Conservation (phyloP, 441 rosid species). For the Hypseocharis bilobata region DNA sequence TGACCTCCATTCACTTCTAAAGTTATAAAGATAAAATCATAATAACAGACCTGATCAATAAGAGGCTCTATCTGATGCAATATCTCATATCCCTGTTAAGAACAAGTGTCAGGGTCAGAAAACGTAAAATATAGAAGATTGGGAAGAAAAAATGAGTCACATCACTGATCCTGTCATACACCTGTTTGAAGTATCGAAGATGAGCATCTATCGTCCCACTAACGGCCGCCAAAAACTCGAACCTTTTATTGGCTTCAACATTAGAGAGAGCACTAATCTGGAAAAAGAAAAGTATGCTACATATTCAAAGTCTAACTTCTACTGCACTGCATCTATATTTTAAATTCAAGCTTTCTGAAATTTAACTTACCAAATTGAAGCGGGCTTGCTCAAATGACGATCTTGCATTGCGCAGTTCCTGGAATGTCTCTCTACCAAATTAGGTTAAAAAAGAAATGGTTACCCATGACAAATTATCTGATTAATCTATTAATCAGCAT, state of each 20-base stretch:
- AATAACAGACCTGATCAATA: slow-evolving; percentile 67
- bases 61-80: slow-evolving; percentile 99
- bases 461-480: slow-evolving; percentile 22
- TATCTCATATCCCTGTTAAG: slow-evolving; percentile 68
- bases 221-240: slow-evolving; percentile 93
- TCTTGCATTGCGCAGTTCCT: slow-evolving; percentile 93
- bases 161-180: slow-evolving; percentile 18
- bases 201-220: slow-evolving; percentile 99
- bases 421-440: slow-evolving; percentile 22
- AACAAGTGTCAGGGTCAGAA: slow-evolving; percentile 21
- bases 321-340: slow-evolving; percentile 2
- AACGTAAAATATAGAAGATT: slow-evolving; percentile 15
- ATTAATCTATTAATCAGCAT: slow-evolving; percentile 14
- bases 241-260: slow-evolving; percentile 96
- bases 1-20: background rate
- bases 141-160: slow-evolving; percentile 7
- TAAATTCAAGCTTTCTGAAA: slow-evolving; percentile 6
- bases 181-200: slow-evolving; percentile 96
- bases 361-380: slow-evolving; percentile 62
- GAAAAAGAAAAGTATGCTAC: slow-evolving; percentile 15
- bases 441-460: slow-evolving; percentile 17
- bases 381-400: slow-evolving; percentile 92
- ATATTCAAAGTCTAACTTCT: slow-evolving; percentile 3
- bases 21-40: background rate
- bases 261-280: slow-evolving; percentile 87